Percentiles rank a stretch among this genome's conserved stretches.
phyloP scores from a whole-genome alignment of 805 yeast genomes.

The Helenozyma baotianmanensis region DNA sequence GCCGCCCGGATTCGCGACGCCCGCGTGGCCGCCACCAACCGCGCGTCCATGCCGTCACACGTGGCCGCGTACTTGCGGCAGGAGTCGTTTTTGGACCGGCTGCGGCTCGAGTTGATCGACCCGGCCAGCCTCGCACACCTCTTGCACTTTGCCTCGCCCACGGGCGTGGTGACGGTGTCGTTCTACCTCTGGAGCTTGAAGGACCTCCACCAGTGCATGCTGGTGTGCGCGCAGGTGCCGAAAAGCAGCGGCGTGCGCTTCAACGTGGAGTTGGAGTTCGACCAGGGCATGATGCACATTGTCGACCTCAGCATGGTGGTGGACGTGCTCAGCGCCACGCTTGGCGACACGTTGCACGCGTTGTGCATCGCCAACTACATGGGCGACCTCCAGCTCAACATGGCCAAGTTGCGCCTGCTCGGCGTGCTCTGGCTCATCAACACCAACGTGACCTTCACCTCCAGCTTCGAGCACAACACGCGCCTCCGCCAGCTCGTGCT shows the following conservation, averaged over 20 bases:
- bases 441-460: slow-evolving; percentile 10
- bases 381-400: slow-evolving; percentile 11
- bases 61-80: too few relatives aligned
- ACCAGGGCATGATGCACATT: slow-evolving; percentile 12
- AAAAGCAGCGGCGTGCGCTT: not conserved
- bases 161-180: slow-evolving; percentile 7
- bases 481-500: slow-evolving; percentile 5
- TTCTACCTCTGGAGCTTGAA: slow-evolving; percentile 14
- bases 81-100: too few relatives aligned
- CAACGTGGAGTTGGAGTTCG: slow-evolving; percentile 20
- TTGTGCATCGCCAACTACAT: slow-evolving; percentile 9
- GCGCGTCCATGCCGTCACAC: too few relatives aligned
- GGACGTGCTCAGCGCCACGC: not conserved
- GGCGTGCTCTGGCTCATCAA: slow-evolving; percentile 16
- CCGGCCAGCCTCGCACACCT: too few relatives aligned
- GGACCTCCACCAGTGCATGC: slow-evolving; percentile 11
- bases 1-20: too few relatives aligned
- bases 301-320: slow-evolving; percentile 6
- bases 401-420: slow-evolving; percentile 8
- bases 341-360: not conserved
- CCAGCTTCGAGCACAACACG: slow-evolving; percentile 2
- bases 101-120: too few relatives aligned
- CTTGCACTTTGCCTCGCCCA: not conserved
- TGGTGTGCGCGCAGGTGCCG: slow-evolving; percentile 1
- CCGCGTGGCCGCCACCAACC: too few relatives aligned